These are phyloP conservation scores for Cucurbita pepo DNA, from an alignment of 306 rosid species.

Conservation along the genomic window DNA sequence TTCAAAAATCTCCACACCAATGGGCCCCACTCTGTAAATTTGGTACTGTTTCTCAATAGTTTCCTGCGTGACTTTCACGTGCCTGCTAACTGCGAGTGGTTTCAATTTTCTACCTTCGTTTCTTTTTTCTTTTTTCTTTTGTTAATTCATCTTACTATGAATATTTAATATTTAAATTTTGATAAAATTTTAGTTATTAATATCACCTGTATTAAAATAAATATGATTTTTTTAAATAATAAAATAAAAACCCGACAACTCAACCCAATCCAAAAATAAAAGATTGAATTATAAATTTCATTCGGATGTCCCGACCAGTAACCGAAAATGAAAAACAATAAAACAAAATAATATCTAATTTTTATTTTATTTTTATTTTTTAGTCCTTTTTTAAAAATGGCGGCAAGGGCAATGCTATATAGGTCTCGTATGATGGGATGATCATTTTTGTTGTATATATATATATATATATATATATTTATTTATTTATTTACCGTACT, in stretches of 20 bases:
- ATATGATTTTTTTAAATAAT: too few species aligned
- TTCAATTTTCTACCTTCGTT: too few species aligned
- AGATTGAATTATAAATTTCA: too few species aligned
- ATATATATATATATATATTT: not conserved
- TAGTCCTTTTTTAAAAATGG: not conserved
- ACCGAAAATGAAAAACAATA: too few species aligned
- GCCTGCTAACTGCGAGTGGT: not conserved
- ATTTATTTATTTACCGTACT: not conserved
- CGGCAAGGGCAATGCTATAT: not conserved
- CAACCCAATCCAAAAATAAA: too few species aligned
- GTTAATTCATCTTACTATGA: too few species aligned
- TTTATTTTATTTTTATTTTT: not conserved
- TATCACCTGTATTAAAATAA: too few species aligned
- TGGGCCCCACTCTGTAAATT: not conserved
- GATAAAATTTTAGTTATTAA: too few species aligned
- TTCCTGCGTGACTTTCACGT: not conserved
- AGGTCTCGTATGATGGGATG: not conserved
- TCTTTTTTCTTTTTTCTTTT: too few species aligned
- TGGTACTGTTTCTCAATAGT: not conserved
- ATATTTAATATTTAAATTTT: too few species aligned
- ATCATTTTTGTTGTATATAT: not conserved
- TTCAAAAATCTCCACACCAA: not conserved
- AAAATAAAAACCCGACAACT: too few species aligned
- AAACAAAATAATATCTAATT: not conserved
- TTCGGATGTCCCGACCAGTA: too few species aligned